Percentiles rank a stretch among this genome's conserved stretches.
Conservation (phyloP, 805 yeast species). For the Danielia oregonensis region DNA sequence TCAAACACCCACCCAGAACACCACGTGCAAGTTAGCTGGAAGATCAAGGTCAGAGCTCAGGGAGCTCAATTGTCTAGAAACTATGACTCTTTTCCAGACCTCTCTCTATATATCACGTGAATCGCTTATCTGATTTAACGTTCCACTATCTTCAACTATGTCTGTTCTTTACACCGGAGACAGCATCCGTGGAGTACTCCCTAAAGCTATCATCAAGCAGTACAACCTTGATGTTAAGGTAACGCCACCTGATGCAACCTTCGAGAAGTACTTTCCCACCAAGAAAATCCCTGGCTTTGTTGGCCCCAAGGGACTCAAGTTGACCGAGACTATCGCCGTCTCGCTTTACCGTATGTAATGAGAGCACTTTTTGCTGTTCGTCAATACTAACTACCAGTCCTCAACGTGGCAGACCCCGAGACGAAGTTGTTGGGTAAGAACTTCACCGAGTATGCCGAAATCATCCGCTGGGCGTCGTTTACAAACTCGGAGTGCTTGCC, state of each 20-base stretch:
- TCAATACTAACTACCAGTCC: no score
- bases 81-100: no score
- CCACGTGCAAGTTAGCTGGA: no score
- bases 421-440: slow-evolving; percentile 59
- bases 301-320: slow-evolving; percentile 70
- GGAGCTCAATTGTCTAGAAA: no score
- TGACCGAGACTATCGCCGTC: slow-evolving; percentile 67
- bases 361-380: slow-evolving; percentile 46
- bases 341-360: slow-evolving; percentile 63
- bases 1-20: no score
- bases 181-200: slow-evolving; percentile 27
- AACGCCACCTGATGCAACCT: slow-evolving; percentile 39
- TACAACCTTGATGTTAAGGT: slow-evolving; percentile 58
- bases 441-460: slow-evolving; percentile 57
- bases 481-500: slow-evolving; percentile 64
- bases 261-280: slow-evolving; percentile 56
- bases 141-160: no score
- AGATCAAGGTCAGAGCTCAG: no score
- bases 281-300: slow-evolving; percentile 62
- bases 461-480: slow-evolving; percentile 76
- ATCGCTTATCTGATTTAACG: no score
- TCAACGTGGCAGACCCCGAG: slow-evolving; percentile 40
- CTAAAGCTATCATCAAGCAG: slow-evolving; percentile 53
- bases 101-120: no score
- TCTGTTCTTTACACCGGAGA: slow-evolving; percentile 47